Percentiles rank a stretch among this genome's conserved stretches.
phyloP scores from a whole-genome alignment of 352 stramenopile genomes.

The Plasmopara halstedii region DNA sequence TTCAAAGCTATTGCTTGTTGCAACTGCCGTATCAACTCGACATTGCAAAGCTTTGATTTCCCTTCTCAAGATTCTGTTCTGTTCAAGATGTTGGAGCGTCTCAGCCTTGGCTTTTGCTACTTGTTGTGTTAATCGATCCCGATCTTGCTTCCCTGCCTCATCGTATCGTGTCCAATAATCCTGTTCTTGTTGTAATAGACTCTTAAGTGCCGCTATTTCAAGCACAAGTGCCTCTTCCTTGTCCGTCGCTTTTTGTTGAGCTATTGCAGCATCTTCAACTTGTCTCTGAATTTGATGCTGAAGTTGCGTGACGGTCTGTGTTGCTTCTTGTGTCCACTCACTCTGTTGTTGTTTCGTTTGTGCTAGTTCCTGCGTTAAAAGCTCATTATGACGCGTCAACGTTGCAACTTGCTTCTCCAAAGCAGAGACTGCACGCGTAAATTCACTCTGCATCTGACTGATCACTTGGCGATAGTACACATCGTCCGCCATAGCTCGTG shows the following conservation, averaged over 20 bases:
- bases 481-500: conserved; percentile 13
- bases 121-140: conserved; percentile 24
- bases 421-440: conserved; percentile 34
- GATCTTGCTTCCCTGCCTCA: conserved; percentile 16
- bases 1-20: conserved; percentile 45
- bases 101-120: conserved; percentile 25
- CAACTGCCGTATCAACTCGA: conserved; percentile 39
- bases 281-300: conserved; percentile 19
- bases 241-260: conserved; percentile 6
- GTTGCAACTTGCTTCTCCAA: conserved; percentile 48
- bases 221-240: conserved; percentile 19
- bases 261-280: conserved; percentile 6
- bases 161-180: conserved; percentile 34
- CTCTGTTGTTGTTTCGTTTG: conserved; percentile 9
- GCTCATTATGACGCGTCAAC: conserved; percentile 44
- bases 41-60: conserved; percentile 40
- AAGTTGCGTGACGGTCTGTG: conserved; percentile 7
- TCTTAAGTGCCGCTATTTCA: conserved; percentile 35
- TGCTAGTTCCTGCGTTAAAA: conserved; percentile 23
- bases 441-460: conserved; percentile 58
- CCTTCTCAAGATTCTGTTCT: conserved; percentile 24
- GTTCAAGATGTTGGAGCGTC: conserved; percentile 21
- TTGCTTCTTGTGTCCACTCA: conserved; percentile 6
- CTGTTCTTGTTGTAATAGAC: conserved; percentile 40
- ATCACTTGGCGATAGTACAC: conserved; percentile 45